Evolutionary conservation across 305 asterid species (phyloP), one percentile per base, ranked within the genome.

Genomic region (Andrographis paniculata): DNA sequence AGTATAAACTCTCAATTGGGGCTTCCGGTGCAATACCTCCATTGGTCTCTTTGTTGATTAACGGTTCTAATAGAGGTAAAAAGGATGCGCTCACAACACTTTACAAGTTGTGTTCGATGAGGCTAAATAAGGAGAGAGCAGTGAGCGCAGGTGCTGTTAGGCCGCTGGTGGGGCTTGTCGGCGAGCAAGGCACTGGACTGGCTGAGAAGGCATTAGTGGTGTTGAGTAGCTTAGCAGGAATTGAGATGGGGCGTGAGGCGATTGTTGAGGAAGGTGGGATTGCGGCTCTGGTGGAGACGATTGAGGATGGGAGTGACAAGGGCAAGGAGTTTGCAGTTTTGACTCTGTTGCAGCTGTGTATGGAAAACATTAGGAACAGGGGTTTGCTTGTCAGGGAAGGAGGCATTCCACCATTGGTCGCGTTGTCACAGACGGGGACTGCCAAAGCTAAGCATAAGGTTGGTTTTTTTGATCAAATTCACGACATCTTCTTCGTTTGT

Each of bases 191-290:
- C 16, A 73, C 72, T 2, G 96, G 98, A 15, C 59, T 89, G 67
- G 80, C 93, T 2, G 98, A 89, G 84, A 89, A 89, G 77, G 91
- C 96, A 1, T 78, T 89, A 95, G 96, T 82, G 62, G 98, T 89
- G 33, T 53, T 89, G 80, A 82, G 84, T 58, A 82, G 87, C 68
- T 70, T 89, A 74, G 80, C 92, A 0, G 80, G 65, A 40, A 59
- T 65, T 10, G 87, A 76, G 55, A 31, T 61, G 50, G 98, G 98
- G 18, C 59, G 60, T 9, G 92, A 78, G 27, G 82, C 92, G 3
- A 76, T 86, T 14, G 71, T 80, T 13, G 96, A 78, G 61, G 98
- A 80, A 82, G 95, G 96, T 0, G 96, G 96, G 42, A 65, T 89
- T n/a, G 80, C 78, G 0, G 83, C 93, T 9, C 65, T 89, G 54